Percentiles rank a stretch among this genome's conserved stretches.
Evolutionary conservation across 2,329 filamentous ascomycete species (phyloP).

Genomic region (Diplodia seriata): DNA sequence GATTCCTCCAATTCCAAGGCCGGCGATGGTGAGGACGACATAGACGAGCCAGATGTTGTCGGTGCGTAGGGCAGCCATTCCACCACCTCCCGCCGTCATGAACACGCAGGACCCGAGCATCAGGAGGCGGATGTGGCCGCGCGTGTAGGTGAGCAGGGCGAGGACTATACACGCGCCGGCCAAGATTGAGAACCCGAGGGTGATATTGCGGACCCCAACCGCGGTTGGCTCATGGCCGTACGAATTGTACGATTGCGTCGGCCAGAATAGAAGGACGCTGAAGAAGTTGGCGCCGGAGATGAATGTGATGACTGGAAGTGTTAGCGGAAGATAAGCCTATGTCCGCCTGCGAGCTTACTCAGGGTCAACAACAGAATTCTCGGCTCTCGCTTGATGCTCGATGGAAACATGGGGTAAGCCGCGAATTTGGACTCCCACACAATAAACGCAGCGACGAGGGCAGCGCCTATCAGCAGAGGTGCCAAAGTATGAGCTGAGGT

Average conservation of each 20-base stretch:
- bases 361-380: constrained; percentile 60
- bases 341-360: not conserved
- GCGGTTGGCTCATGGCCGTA: constrained; percentile 43
- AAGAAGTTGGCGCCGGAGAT: constrained; percentile 46
- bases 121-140: constrained; percentile 39
- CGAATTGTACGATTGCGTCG: constrained; percentile 40
- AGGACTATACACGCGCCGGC: constrained; percentile 44
- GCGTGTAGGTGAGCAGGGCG: constrained; percentile 40
- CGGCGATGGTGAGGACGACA: constrained; percentile 43
- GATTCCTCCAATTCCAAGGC: constrained; percentile 49
- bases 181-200: constrained; percentile 40
- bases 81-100: constrained; percentile 45
- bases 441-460: constrained; percentile 44
- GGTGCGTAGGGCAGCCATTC: constrained; percentile 42
- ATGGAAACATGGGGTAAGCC: constrained; percentile 49
- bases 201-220: constrained; percentile 44
- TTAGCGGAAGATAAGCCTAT: not conserved
- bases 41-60: constrained; percentile 43
- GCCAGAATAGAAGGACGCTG: constrained; percentile 45
- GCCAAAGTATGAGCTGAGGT: constrained; percentile 47
- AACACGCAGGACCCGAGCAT: constrained; percentile 42
- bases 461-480: constrained; percentile 47
- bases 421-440: constrained; percentile 50
- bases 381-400: constrained; percentile 38
- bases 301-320: constrained; percentile 41